Evolutionary conservation across 768 basidiomycete species (phyloP).

Genomic region (Lentinula edodes): DNA sequence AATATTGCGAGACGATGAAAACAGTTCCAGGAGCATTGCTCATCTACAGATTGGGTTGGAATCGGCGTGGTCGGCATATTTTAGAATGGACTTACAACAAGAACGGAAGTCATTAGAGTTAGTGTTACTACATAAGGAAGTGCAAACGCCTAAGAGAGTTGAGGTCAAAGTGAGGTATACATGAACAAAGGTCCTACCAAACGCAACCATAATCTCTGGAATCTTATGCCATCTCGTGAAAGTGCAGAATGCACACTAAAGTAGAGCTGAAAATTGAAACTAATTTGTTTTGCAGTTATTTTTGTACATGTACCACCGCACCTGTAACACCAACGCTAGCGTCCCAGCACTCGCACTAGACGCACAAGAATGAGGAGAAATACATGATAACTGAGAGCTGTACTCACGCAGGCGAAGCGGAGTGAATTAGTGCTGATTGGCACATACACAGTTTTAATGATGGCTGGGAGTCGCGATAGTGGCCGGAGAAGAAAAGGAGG

Average conservation of each 20-base stretch:
- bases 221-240: not conserved
- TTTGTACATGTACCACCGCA: not conserved
- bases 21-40: not conserved
- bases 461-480: slow-evolving; percentile 17
- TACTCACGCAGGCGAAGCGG: slow-evolving; percentile 28
- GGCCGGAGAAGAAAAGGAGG: slow-evolving; percentile 26
- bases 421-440: slow-evolving; percentile 28
- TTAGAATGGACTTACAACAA: not conserved
- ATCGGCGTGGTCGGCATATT: not conserved
- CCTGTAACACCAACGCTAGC: slow-evolving; percentile 1
- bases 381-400: too few relatives aligned
- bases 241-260: not conserved
- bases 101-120: not conserved
- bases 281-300: not conserved
- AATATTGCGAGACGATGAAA: not conserved
- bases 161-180: not conserved
- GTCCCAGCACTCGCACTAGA: not conserved
- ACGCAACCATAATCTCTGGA: not conserved
- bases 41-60: not conserved
- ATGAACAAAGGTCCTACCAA: not conserved
- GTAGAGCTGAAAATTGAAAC: not conserved
- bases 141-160: not conserved
- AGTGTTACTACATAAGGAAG: not conserved
- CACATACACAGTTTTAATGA: slow-evolving; percentile 20
- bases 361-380: not conserved